Evolutionary conservation across 2,329 filamentous ascomycete species (phyloP).

Genomic region (Macrophomina phaseolina): DNA sequence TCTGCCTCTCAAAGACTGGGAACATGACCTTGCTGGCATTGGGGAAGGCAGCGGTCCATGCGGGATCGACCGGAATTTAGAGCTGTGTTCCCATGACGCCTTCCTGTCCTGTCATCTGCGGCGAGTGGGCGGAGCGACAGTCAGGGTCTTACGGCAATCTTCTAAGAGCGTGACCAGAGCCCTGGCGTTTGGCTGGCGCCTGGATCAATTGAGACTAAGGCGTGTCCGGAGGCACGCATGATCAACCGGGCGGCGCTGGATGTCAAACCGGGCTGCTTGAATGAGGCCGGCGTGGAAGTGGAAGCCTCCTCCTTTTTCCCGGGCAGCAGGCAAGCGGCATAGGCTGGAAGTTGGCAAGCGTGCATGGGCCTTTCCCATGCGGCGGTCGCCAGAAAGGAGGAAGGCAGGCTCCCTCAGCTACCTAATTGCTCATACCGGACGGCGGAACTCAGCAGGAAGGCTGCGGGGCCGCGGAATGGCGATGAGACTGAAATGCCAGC

Average conservation of each 20-base stretch:
- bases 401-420: neutral
- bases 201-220: neutral
- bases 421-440: neutral
- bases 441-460: conserved; percentile 1
- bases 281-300: conserved; percentile 1
- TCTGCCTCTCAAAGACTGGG: neutral
- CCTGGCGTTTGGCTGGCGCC: neutral
- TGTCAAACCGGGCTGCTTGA: conserved; percentile 16
- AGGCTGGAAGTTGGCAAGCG: neutral
- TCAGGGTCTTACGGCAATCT: neutral
- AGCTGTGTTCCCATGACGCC: conserved; percentile 15
- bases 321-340: conserved; percentile 13
- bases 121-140: neutral
- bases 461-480: neutral
- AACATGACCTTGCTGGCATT: neutral
- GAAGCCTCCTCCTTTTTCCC: neutral
- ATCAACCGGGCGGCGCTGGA: neutral
- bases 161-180: conserved; percentile 3
- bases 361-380: conserved; percentile 9
- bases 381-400: neutral
- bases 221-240: neutral
- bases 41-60: neutral
- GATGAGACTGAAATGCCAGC: neutral
- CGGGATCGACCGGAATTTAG: neutral
- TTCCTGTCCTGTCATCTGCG: neutral